A percentile compares a stretch with the other conserved stretches of the same genome.
phyloP scores from a whole-genome alignment of 2,329 filamentous ascomycete genomes.

The Cladobotryum mycophilum region DNA sequence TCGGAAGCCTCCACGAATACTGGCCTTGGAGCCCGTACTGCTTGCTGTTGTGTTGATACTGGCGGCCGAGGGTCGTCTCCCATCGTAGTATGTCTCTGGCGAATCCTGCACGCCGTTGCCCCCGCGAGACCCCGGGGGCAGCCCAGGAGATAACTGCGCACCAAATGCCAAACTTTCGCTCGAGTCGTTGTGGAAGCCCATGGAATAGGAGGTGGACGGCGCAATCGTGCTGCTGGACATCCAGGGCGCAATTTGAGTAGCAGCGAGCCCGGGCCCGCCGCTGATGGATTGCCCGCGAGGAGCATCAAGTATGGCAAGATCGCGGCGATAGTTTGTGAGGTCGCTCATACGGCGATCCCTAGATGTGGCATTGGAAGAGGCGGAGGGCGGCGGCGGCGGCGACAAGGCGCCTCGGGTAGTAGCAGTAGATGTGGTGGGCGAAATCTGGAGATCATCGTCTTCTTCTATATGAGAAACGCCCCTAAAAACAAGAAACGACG shows the following conservation, averaged over 20 bases:
- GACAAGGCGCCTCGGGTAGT: conserved; percentile 41
- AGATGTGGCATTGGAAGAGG: conserved; percentile 34
- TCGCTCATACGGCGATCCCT: conserved; percentile 53
- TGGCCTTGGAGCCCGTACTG: conserved; percentile 74
- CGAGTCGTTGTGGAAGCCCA: conserved; percentile 69
- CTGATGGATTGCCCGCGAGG: conserved; percentile 54
- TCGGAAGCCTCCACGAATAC: conserved; percentile 66
- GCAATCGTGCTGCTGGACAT: conserved; percentile 40
- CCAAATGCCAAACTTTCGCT: conserved; percentile 58
- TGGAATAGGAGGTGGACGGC: conserved; percentile 34
- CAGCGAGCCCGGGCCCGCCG: conserved; percentile 39
- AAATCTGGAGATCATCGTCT: conserved; percentile 39
- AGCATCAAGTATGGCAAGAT: conserved; percentile 62
- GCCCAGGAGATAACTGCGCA: conserved; percentile 65
- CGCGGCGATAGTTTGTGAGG: conserved; percentile 64
- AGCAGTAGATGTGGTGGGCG: conserved; percentile 41
- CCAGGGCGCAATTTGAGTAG: conserved; percentile 54
- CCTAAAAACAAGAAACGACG: conserved; percentile 3
- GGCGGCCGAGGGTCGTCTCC: conserved; percentile 79
- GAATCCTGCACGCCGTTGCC: conserved; percentile 45
- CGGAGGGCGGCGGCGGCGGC: conserved; percentile 39
- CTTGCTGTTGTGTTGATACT: conserved; percentile 75
- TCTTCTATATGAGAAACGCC: conserved; percentile 17
- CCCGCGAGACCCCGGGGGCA: conserved; percentile 36
- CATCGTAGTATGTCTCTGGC: conserved; percentile 56